Conservation (phyloP, 2,329 filamentous ascomycete genomes). For the Phoma sp. region DNA sequence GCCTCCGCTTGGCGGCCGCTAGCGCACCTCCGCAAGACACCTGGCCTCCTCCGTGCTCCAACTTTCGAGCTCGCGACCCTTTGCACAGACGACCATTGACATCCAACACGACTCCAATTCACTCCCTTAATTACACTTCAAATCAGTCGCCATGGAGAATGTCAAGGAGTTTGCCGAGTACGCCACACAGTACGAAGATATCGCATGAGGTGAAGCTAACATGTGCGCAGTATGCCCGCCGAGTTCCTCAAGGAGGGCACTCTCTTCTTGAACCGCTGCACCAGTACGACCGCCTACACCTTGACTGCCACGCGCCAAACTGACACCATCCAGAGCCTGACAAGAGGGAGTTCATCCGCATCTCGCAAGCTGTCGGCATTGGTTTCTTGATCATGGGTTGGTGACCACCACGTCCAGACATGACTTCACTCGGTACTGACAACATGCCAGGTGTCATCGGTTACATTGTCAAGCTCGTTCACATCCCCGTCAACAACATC, state of each 20-base stretch:
- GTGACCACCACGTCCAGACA: not conserved
- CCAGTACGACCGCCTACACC: conserved; percentile 36
- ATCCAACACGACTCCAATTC: conserved; percentile 3
- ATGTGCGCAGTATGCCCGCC: conserved; percentile 43
- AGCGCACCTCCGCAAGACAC: conserved; percentile 33
- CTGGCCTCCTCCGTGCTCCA: conserved; percentile 35
- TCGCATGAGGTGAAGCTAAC: conserved; percentile 26
- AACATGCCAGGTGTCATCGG: conserved; percentile 53
- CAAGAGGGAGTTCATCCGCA: conserved; percentile 52
- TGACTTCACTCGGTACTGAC: conserved; percentile 10
- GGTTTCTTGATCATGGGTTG: conserved; percentile 61
- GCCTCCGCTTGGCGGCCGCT: conserved; percentile 23
- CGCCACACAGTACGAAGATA: conserved; percentile 12
- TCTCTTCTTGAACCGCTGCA: conserved; percentile 59
- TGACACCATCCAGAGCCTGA: conserved; percentile 53
- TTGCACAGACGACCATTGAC: conserved; percentile 19
- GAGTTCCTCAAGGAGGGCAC: conserved; percentile 57
- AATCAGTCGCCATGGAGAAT: conserved; percentile 66
- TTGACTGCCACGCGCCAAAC: not conserved
- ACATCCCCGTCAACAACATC: conserved; percentile 64
- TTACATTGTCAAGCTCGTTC: conserved; percentile 61
- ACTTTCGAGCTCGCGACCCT: conserved; percentile 29
- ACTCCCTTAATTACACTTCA: not conserved
- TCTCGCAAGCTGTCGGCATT: conserved; percentile 60
- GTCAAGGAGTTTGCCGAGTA: conserved; percentile 73